These are phyloP conservation scores for Casuarina glauca DNA, from an alignment of 306 rosid species.

Conservation along the genomic window DNA sequence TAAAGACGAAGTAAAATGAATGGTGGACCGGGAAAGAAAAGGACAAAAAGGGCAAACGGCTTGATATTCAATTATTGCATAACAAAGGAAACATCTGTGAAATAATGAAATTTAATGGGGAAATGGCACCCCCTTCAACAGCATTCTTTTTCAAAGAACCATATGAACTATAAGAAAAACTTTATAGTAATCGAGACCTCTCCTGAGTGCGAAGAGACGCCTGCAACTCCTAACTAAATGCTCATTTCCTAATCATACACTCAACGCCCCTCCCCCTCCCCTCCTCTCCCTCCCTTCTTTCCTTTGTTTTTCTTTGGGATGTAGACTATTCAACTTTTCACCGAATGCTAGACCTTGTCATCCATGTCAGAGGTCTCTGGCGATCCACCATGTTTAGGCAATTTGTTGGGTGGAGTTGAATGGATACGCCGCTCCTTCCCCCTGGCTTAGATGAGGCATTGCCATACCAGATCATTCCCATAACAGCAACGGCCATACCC, in stretches of 20 bases:
- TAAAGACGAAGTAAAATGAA: no score
- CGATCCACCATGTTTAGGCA: constrained; percentile 41
- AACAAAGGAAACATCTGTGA: constrained; percentile 26
- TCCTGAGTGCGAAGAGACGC: constrained; percentile 32
- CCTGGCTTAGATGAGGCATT: constrained; percentile 78
- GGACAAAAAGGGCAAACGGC: neutral
- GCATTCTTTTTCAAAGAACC: constrained; percentile 22
- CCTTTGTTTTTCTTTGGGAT: neutral
- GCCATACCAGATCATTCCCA: constrained; percentile 80
- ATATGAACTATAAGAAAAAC: constrained; percentile 25
- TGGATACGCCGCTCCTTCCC: constrained; percentile 55
- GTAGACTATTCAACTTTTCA: constrained; percentile 4
- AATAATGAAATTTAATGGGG: constrained; percentile 29
- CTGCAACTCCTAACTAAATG: constrained; percentile 38
- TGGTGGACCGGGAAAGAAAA: neutral
- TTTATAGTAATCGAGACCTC: constrained; percentile 37
- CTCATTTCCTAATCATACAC: constrained; percentile 4
- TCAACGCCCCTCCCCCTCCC: no score
- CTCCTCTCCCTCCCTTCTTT: neutral
- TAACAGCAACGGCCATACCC: constrained; percentile 70
- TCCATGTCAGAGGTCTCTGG: constrained; percentile 47
- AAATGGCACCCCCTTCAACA: constrained; percentile 20
- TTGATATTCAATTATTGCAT: constrained; percentile 9
- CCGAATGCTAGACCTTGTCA: constrained; percentile 44
- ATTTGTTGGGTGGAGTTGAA: constrained; percentile 39